phyloP scores from a whole-genome alignment of 208 protist genomes.

The Leishmania lainsoni region DNA sequence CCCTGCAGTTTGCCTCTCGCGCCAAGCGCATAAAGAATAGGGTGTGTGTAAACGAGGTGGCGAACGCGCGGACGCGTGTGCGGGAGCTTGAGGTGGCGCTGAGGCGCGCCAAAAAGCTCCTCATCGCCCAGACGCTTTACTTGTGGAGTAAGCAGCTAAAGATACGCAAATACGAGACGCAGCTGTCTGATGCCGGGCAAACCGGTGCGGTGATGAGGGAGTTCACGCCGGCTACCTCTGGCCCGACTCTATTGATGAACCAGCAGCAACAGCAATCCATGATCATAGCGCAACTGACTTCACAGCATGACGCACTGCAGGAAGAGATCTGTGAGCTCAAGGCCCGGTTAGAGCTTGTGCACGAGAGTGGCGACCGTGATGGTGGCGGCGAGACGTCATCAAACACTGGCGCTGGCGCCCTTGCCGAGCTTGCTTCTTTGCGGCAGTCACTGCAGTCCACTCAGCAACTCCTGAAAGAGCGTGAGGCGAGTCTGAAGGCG shows the following conservation, averaged over 20 bases:
- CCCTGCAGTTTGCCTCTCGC: conserved; percentile 76
- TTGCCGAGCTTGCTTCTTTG: conserved; percentile 24
- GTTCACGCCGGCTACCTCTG: background rate
- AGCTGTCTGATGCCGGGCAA: conserved; percentile 8
- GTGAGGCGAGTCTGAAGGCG: conserved; percentile 37
- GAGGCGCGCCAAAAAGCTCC: conserved; percentile 36
- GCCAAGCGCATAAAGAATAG: conserved; percentile 72
- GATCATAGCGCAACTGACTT: conserved; percentile 65
- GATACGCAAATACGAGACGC: conserved; percentile 30
- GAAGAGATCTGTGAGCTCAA: conserved; percentile 34
- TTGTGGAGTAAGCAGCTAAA: conserved; percentile 73
- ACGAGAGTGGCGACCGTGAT: background rate
- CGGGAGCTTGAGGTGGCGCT: conserved; percentile 51
- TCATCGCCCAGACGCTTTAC: conserved; percentile 71
- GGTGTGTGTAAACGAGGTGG: conserved; percentile 67
- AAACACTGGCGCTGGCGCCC: background rate
- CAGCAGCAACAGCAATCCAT: conserved; percentile 47
- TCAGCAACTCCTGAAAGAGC: conserved; percentile 40
- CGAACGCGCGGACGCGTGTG: conserved; percentile 49
- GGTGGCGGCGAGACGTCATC: background rate
- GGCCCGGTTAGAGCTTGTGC: conserved; percentile 30
- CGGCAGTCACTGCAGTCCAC: conserved; percentile 19
- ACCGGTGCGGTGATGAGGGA: background rate
- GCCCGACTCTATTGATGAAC: conserved; percentile 11
- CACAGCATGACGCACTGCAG: conserved; percentile 51